Evolutionary conservation across 805 yeast genomes (phyloP).

Genomic region (Lipomyces yamanashiensis): DNA sequence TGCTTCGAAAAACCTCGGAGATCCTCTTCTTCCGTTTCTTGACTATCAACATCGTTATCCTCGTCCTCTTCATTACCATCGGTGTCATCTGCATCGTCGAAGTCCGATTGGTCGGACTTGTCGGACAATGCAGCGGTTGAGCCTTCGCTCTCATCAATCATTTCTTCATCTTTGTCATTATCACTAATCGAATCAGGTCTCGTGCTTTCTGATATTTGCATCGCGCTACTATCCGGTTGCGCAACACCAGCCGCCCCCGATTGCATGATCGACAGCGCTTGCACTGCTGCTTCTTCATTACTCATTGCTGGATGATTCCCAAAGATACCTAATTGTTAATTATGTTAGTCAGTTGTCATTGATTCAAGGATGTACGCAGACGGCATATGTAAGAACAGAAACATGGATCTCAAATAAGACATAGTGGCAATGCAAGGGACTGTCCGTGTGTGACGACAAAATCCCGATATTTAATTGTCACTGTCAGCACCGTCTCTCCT

Average conservation of each 20-base stretch:
- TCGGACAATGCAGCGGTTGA: conserved; percentile 9
- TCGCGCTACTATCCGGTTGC: conserved; percentile 10
- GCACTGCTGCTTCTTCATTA: conserved; percentile 32
- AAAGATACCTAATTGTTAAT: conserved; percentile 1
- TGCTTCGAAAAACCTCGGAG: background rate
- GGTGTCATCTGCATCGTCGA: conserved; percentile 9
- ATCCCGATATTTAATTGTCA: too few species aligned
- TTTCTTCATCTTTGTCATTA: background rate
- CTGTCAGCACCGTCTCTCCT: too few species aligned
- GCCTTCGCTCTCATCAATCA: background rate
- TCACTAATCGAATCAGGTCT: conserved; percentile 3
- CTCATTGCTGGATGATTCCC: conserved; percentile 10
- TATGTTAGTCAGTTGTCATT: background rate
- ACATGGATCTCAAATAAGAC: background rate
- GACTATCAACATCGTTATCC: conserved; percentile 26
- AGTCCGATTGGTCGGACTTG: conserved; percentile 12
- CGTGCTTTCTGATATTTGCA: conserved; percentile 18
- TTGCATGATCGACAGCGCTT: conserved; percentile 31
- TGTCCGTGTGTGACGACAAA: too few species aligned
- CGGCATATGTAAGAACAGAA: background rate
- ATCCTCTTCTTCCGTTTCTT: conserved; percentile 35
- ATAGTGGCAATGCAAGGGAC: too few species aligned
- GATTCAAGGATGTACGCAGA: background rate
- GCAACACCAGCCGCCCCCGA: conserved; percentile 14
- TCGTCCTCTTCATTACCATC: background rate